These are phyloP conservation scores for Xylariomycetidae sp. DNA, from an alignment of 2,329 filamentous ascomycete species.

Conservation along the genomic window DNA sequence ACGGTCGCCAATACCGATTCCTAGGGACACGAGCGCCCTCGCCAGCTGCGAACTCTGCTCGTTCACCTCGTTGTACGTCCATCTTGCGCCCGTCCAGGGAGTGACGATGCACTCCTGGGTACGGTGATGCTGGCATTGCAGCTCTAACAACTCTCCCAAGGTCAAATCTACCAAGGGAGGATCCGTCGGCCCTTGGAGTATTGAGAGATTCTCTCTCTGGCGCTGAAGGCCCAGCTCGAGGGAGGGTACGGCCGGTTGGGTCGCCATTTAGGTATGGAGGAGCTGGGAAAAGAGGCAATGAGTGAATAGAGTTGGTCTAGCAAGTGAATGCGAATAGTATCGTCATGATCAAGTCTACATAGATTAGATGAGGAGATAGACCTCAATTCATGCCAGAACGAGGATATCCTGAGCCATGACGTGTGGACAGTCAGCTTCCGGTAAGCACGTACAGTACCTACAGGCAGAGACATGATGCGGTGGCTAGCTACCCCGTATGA, in stretches of 20 bases:
- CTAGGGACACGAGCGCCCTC: constrained; percentile 61
- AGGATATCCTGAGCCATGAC: too few species aligned
- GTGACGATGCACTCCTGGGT: constrained; percentile 66
- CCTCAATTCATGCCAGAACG: too few species aligned
- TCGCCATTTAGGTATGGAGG: too few species aligned
- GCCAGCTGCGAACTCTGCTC: constrained; percentile 58
- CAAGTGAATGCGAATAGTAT: too few species aligned
- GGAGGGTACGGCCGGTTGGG: constrained; percentile 15
- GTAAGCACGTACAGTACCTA: too few species aligned
- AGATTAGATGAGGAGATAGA: too few species aligned
- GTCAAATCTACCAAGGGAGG: constrained; percentile 68
- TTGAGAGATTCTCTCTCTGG: constrained; percentile 40
- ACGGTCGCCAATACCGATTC: constrained; percentile 63
- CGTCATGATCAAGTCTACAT: too few species aligned
- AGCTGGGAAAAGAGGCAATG: too few species aligned
- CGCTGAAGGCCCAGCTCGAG: constrained; percentile 11
- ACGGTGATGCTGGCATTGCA: constrained; percentile 63
- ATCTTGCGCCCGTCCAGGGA: constrained; percentile 70
- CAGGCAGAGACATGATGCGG: too few species aligned
- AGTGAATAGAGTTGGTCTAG: too few species aligned
- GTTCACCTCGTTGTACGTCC: constrained; percentile 65
- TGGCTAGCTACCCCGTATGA: too few species aligned
- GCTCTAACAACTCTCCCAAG: constrained; percentile 65
- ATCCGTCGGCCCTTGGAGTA: constrained; percentile 64
- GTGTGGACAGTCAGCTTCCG: too few species aligned